A percentile compares a stretch with the other conserved stretches of the same genome.
These are phyloP conservation scores for Saccharomycopsis selenospora DNA, from an alignment of 805 yeast genomes.

Conservation along the genomic window DNA sequence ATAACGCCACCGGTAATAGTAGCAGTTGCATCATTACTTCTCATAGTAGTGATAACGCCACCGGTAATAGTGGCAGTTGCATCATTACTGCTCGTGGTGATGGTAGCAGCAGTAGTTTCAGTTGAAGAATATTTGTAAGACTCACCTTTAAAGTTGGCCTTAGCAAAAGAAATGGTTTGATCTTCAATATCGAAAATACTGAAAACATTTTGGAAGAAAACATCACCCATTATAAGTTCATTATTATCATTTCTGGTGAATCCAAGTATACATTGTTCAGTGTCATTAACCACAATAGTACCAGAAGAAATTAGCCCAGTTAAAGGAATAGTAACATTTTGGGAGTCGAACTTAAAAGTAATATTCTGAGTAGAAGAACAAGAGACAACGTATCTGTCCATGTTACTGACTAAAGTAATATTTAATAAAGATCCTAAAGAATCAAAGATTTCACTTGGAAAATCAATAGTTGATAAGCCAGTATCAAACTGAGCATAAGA, in stretches of 20 bases:
- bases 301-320: background rate
- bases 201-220: conserved; percentile 44
- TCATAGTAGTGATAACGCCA: background rate
- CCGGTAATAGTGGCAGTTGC: background rate
- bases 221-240: conserved; percentile 43
- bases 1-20: no score
- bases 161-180: conserved; percentile 36
- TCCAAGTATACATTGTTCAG: conserved; percentile 25
- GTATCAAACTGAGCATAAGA: conserved; percentile 13
- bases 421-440: conserved; percentile 8
- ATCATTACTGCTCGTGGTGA: background rate
- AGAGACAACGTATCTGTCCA: conserved; percentile 7
- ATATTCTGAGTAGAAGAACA: background rate
- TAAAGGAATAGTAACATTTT: conserved; percentile 11
- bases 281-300: conserved; percentile 3
- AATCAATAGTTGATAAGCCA: conserved; percentile 4
- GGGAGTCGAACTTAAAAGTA: conserved; percentile 6
- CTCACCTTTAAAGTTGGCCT: background rate
- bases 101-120: background rate
- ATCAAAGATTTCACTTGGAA: conserved; percentile 11
- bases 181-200: conserved; percentile 47
- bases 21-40: background rate
- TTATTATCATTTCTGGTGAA: conserved; percentile 29
- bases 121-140: background rate
- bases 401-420: background rate